Conservation (phyloP, 192 early-diverging fungal species). For the Linnemannia hyalina region DNA sequence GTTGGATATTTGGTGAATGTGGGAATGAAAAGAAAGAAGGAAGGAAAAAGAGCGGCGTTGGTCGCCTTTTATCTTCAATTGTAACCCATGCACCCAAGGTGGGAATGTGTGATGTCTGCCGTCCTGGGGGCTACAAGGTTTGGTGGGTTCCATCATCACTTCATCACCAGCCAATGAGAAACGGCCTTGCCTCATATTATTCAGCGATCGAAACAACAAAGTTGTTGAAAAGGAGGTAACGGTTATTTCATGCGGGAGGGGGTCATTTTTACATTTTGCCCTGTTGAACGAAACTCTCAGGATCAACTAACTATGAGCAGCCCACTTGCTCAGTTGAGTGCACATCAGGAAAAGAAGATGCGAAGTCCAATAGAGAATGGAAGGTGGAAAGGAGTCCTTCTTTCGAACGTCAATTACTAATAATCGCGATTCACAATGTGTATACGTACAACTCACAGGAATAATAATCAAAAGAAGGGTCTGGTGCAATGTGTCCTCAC, state of each 20-base stretch:
- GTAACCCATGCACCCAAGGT: not conserved
- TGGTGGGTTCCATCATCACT: not conserved
- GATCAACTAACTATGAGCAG: too few relatives aligned
- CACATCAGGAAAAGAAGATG: too few relatives aligned
- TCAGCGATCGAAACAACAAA: conserved; percentile 1
- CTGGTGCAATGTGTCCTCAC: not conserved
- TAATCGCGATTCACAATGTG: not conserved
- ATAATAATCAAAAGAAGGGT: not conserved
- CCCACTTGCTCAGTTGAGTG: too few relatives aligned
- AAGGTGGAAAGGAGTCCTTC: not conserved
- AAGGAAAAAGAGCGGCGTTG: not conserved
- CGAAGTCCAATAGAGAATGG: not conserved
- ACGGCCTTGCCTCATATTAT: not conserved
- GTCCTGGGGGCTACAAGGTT: not conserved
- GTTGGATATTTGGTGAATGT: not conserved
- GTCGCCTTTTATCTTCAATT: not conserved
- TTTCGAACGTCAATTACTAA: not conserved
- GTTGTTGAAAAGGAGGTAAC: not conserved
- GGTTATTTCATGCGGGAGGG: too few relatives aligned
- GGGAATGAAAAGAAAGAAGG: not conserved
- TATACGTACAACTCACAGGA: not conserved
- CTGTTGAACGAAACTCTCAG: too few relatives aligned
- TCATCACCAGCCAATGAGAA: conserved; percentile 19
- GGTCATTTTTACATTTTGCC: too few relatives aligned
- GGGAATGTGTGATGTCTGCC: not conserved